Evolutionary conservation across 2,329 filamentous ascomycete species (phyloP).

Genomic region (Hypoxylon sp.): DNA sequence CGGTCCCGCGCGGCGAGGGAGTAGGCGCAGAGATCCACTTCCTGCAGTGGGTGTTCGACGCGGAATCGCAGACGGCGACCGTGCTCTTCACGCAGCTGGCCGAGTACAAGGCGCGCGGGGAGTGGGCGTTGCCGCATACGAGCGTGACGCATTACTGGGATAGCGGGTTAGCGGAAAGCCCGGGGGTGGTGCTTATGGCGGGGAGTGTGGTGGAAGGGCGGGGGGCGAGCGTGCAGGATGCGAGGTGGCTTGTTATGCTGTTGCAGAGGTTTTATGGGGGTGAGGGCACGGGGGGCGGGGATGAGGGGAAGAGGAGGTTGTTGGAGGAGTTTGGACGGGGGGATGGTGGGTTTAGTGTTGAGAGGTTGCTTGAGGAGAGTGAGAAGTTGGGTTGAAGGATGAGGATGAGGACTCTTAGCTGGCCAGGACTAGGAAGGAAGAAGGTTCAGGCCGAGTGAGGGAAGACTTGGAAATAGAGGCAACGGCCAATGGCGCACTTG

Average conservation of each 20-base stretch:
- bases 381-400: constrained; percentile 76
- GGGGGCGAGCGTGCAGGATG: constrained; percentile 84
- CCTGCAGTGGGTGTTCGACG: constrained; percentile 94
- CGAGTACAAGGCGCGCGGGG: constrained; percentile 90
- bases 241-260: constrained; percentile 91
- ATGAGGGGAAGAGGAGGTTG: constrained; percentile 75
- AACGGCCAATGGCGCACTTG: neutral
- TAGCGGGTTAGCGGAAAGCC: constrained; percentile 71
- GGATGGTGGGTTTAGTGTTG: constrained; percentile 83
- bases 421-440: neutral
- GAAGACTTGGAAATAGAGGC: neutral
- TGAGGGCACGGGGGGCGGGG: constrained; percentile 68
- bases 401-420: neutral
- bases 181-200: constrained; percentile 87
- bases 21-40: constrained; percentile 93
- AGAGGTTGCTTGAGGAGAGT: constrained; percentile 88
- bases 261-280: constrained; percentile 91
- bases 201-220: constrained; percentile 82
- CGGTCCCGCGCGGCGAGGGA: constrained; percentile 75
- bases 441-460: no score
- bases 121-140: constrained; percentile 92
- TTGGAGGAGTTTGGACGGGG: constrained; percentile 87
- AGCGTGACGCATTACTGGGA: constrained; percentile 94
- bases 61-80: constrained; percentile 72
- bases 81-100: constrained; percentile 95